Percentiles rank a stretch among this genome's conserved stretches.
Evolutionary conservation across 768 basidiomycete genomes (phyloP).

Genomic region (Saitozyma podzolica): DNA sequence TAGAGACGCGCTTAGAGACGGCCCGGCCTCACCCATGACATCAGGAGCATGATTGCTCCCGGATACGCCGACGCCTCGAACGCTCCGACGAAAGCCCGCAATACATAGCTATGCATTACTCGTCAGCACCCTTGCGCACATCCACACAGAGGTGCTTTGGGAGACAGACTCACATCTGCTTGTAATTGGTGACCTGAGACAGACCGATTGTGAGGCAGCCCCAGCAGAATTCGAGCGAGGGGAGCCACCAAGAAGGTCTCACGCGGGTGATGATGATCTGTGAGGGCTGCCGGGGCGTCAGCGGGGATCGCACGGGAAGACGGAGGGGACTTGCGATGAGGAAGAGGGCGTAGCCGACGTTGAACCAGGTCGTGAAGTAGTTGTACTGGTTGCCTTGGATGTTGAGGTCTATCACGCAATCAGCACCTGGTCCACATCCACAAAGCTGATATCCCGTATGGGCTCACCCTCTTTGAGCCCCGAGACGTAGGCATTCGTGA

Average conservation of each 20-base stretch:
- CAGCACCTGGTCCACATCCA: neutral
- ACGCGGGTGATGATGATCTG: conserved; percentile 39
- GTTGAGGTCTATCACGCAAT: conserved; percentile 19
- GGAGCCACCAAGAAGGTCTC: conserved; percentile 27
- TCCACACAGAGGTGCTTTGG: too few relatives aligned
- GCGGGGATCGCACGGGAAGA: neutral
- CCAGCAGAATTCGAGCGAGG: conserved; percentile 29
- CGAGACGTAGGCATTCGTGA: conserved; percentile 32
- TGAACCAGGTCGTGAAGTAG: conserved; percentile 39
- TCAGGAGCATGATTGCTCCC: conserved; percentile 32
- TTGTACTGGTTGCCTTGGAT: conserved; percentile 45
- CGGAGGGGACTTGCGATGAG: neutral
- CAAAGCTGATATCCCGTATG: neutral
- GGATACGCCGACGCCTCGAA: conserved; percentile 44
- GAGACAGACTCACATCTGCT: conserved; percentile 18
- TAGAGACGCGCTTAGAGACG: too few relatives aligned
- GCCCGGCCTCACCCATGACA: conserved; percentile 6
- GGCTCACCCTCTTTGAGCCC: conserved; percentile 43
- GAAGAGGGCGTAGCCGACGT: conserved; percentile 21
- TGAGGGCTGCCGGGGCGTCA: conserved; percentile 7
- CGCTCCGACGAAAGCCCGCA: conserved; percentile 41
- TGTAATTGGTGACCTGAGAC: conserved; percentile 15
- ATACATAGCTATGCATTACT: conserved; percentile 15
- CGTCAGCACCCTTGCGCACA: neutral
- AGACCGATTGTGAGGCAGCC: conserved; percentile 27